phyloP scores from a whole-genome alignment of 2,329 filamentous ascomycete species.

The Tolypocladium capitatum region DNA sequence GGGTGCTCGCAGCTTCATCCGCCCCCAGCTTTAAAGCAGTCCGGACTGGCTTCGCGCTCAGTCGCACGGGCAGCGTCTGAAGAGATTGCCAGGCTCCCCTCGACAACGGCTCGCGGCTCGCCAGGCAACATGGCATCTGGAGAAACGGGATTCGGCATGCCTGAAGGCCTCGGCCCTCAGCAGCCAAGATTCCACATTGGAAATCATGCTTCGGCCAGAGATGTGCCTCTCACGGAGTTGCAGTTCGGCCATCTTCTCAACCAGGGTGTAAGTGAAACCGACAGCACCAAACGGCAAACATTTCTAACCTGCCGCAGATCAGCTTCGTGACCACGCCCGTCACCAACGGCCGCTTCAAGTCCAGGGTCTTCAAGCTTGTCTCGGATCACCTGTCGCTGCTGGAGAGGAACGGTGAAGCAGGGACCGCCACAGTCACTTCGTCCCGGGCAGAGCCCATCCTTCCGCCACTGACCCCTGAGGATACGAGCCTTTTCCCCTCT shows the following conservation, averaged over 20 bases:
- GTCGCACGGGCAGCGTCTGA: neutral
- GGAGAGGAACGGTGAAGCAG: conserved; percentile 23
- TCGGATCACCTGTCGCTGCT: conserved; percentile 38
- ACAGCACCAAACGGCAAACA: neutral
- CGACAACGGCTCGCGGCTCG: neutral
- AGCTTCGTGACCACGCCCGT: conserved; percentile 68
- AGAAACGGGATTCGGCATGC: conserved; percentile 8
- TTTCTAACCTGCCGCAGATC: conserved; percentile 38
- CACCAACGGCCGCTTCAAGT: conserved; percentile 60
- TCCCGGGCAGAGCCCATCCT: conserved; percentile 43
- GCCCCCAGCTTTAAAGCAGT: neutral
- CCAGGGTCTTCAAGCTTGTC: conserved; percentile 51
- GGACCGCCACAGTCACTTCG: conserved; percentile 28
- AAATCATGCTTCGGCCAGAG: conserved; percentile 56
- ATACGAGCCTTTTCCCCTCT: conserved; percentile 60
- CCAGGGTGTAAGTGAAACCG: conserved; percentile 43
- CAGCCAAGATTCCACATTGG: conserved; percentile 51
- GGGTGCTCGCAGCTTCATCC: neutral
- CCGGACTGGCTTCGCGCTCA: neutral
- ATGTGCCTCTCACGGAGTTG: conserved; percentile 45
- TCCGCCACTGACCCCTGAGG: conserved; percentile 61
- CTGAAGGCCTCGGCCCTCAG: conserved; percentile 15
- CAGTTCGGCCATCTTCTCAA: conserved; percentile 57
- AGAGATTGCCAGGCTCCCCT: neutral
- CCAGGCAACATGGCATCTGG: conserved; percentile 11